Evolutionary conservation across 2,329 filamentous ascomycete genomes (phyloP), one percentile per base, ranked within the genome.

Genomic region (Hirsutella minnesotensis): DNA sequence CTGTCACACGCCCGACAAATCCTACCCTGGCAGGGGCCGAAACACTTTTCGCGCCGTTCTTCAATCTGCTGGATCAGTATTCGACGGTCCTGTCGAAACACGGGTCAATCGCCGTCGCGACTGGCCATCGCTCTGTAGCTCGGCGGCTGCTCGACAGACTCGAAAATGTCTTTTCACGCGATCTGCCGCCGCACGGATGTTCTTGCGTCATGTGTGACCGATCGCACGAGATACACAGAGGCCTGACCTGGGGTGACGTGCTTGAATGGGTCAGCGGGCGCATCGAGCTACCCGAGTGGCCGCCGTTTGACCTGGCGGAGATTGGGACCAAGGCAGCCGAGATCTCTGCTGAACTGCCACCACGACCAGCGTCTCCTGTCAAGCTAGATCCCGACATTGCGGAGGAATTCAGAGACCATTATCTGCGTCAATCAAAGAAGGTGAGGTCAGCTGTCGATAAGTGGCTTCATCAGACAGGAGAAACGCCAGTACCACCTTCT

Each of bases 191-290:
- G 0, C 81, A 95, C 54, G 79, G 82, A n/a, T 96, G 90, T 59
- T 68, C 72, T 36, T 96, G 90, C 60, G 69, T 92, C 44, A 86
- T 95, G 70, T 96, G 90, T 56, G 77, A 82, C 38, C 68, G 64
- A 12, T 65, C 65, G 3, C 66, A 75, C 31, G 73, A 80, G 31
- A 75, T 82, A 15, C 76, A 79, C 48, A 74, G 72, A 43, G 89
- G 88, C 2, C 71, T 95, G 24, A 92, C 86, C 48, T 98, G 90
- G 90, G 90, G 92, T 9, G 90, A 96, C 58, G 88, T 96, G 12
- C 66, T 98, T 20, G 92, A 98, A 62, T 81, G 89, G 57, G 88
- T 95, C 12, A 92, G 87, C 49, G 90, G 90, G 16, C 79, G 90
- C 43, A 78, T 86, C 46, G 87, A 94, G 52, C 71, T 95, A 41